Evolutionary conservation across 306 rosid genomes (phyloP).

Genomic region (Acacia melanoxylon): DNA sequence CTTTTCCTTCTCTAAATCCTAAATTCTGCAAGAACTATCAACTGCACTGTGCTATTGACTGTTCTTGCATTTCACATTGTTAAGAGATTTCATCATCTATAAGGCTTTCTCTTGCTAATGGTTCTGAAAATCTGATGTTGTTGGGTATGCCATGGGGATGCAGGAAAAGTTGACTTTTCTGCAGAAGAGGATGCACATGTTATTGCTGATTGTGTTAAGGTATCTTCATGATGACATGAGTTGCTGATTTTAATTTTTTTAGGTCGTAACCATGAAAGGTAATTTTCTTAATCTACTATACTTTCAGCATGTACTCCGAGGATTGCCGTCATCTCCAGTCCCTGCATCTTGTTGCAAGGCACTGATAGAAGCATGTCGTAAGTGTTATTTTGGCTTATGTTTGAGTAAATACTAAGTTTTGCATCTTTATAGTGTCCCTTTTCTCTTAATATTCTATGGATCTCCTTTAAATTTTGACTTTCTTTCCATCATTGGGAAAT

Average conservation of each 20-base stretch:
- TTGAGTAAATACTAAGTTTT: neutral
- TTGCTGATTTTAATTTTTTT: conserved; percentile 15
- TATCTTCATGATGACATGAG: conserved; percentile 34
- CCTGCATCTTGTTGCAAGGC: conserved; percentile 99
- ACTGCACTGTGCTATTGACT: conserved; percentile 3
- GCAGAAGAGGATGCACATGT: conserved; percentile 89
- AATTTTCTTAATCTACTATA: conserved; percentile 17
- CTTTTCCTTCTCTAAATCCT: too few species aligned
- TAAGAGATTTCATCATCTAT: neutral
- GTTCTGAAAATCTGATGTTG: conserved; percentile 27
- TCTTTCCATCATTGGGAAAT: conserved; percentile 29
- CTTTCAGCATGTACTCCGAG: conserved; percentile 80
- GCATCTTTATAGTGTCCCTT: neutral
- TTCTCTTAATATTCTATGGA: conserved; percentile 7
- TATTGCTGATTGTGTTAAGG: conserved; percentile 93
- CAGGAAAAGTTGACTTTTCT: conserved; percentile 88
- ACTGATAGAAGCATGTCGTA: conserved; percentile 84
- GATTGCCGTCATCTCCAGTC: conserved; percentile 94
- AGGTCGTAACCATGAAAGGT: conserved; percentile 16
- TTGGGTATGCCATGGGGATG: conserved; percentile 39
- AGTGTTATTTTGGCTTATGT: conserved; percentile 41
- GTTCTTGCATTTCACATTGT: conserved; percentile 13
- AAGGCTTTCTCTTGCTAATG: conserved; percentile 2
- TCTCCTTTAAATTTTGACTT: conserved; percentile 18
- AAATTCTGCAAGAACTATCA: too few species aligned